phyloP scores from a whole-genome alignment of 2,329 filamentous ascomycete genomes.

The Xylariomycetidae sp. region DNA sequence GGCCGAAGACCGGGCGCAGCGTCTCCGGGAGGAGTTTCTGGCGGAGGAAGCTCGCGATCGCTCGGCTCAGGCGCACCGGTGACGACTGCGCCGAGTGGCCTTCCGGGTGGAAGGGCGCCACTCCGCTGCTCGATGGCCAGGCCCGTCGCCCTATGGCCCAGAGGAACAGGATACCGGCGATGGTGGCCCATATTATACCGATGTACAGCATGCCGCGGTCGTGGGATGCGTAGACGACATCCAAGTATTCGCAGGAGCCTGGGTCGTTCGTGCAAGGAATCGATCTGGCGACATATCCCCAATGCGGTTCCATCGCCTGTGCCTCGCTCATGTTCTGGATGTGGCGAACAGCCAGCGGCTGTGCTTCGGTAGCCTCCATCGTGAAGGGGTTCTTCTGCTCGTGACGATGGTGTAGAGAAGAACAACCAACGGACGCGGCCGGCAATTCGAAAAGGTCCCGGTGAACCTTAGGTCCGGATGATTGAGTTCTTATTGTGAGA shows the following conservation, averaged over 20 bases:
- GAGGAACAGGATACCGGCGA: constrained; percentile 36
- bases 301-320: constrained; percentile 37
- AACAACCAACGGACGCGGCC: too few relatives aligned
- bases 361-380: constrained; percentile 18
- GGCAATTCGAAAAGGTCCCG: too few relatives aligned
- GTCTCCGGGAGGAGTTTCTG: constrained; percentile 57
- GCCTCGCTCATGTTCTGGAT: constrained; percentile 40
- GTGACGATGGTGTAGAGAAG: constrained; percentile 1
- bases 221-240: constrained; percentile 43
- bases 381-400: constrained; percentile 4
- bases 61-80: constrained; percentile 25
- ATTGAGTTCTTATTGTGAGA: too few relatives aligned
- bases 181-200: constrained; percentile 43
- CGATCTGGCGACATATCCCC: constrained; percentile 49
- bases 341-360: constrained; percentile 25
- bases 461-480: too few relatives aligned
- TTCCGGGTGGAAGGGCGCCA: constrained; percentile 12
- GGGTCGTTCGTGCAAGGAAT: constrained; percentile 52
- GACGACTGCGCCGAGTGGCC: constrained; percentile 13
- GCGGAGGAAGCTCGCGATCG: constrained; percentile 36
- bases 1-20: constrained; percentile 53
- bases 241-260: constrained; percentile 53
- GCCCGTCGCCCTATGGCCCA: constrained; percentile 32
- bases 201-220: constrained; percentile 44
- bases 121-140: constrained; percentile 17